A percentile compares a stretch with the other conserved stretches of the same genome.
Evolutionary conservation across 1,139 yeast species (phyloP).

Genomic region (Hansenula lynferdii): DNA sequence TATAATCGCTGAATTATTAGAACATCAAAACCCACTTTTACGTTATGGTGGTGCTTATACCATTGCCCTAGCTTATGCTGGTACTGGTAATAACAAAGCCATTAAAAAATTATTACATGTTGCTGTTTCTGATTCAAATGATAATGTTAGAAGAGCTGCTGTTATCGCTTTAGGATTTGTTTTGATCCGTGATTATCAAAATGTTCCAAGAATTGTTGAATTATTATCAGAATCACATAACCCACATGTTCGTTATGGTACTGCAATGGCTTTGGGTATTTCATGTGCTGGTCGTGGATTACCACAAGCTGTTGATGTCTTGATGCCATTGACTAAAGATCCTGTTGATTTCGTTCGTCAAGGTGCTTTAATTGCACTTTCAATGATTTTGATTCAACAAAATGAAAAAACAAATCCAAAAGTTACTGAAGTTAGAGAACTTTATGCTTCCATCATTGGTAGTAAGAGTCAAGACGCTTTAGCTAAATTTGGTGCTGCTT

Average conservation of each 20-base stretch:
- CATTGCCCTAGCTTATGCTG: constrained; percentile 93
- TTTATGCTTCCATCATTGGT: constrained; percentile 67
- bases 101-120: constrained; percentile 81
- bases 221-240: constrained; percentile 91
- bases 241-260: constrained; percentile 98
- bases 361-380: constrained; percentile 90
- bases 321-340: constrained; percentile 91
- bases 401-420: constrained; percentile 81
- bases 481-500: constrained; percentile 96
- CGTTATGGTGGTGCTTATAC: constrained; percentile 97
- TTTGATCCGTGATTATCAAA: constrained; percentile 82
- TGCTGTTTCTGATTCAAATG: constrained; percentile 96
- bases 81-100: constrained; percentile 89
- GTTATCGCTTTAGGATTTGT: constrained; percentile 94
- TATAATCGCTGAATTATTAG: constrained; percentile 61
- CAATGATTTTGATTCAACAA: constrained; percentile 93
- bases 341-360: constrained; percentile 97
- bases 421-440: constrained; percentile 71
- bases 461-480: constrained; percentile 95
- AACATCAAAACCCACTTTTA: constrained; percentile 75
- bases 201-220: constrained; percentile 94
- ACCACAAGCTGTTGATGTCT: constrained; percentile 83
- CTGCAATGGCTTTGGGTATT: constrained; percentile 95
- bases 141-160: constrained; percentile 95
- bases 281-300: constrained; percentile 95